Base-by-base conservation (phyloP, 2,329 filamentous ascomycete genomes). In the Trichoderma afroharzianum region DNA sequence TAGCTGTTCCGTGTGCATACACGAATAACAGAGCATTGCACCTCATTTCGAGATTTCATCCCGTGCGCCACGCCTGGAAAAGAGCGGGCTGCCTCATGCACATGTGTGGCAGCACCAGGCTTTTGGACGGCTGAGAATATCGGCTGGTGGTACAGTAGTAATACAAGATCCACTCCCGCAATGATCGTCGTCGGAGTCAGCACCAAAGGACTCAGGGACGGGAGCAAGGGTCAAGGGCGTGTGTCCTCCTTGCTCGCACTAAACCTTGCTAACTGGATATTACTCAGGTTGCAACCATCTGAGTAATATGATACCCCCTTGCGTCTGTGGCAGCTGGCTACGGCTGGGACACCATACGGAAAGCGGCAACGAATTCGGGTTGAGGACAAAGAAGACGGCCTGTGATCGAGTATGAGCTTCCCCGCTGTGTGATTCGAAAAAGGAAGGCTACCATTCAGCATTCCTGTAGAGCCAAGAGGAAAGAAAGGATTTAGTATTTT, bases 261-360 rank as follows among this genome's bases (percentile, higher is more conserved):
- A 50, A 47, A 18, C 53, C 18, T 30, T 50, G 30, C 57, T 26
- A 18, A 7, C 18, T 47, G 14, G 26, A 33, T 36, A 68, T 61
- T 68, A 69, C 66, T 69, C 57, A 69, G 66, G 50, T 28, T 7
- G 39, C 21, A 21, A 30, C 30, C 39, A 53, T 53, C 57, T 69
- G 66, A 69, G 66, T 69, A 69, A 69, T 62, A 39, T 14, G 8
- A 28, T 15, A 6, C 6, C 53, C 32, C 63, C 26, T 28, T 53
- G 18, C 28, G 6, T 28, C 57, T 28, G 4, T 21, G 3, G 57
- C 28, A 15, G 15, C n/a, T 21, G 3, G 57, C 28, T 21, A 11
- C n/a, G 14, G 18, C 36, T 58, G 6, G 11, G 50, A 11, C 43
- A 39, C 21, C 7, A 47, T 11, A 8, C 53, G n/a, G 50, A 43